Base-by-base conservation (phyloP, 2,329 filamentous ascomycete species). In the Talaromyces sp. region DNA sequence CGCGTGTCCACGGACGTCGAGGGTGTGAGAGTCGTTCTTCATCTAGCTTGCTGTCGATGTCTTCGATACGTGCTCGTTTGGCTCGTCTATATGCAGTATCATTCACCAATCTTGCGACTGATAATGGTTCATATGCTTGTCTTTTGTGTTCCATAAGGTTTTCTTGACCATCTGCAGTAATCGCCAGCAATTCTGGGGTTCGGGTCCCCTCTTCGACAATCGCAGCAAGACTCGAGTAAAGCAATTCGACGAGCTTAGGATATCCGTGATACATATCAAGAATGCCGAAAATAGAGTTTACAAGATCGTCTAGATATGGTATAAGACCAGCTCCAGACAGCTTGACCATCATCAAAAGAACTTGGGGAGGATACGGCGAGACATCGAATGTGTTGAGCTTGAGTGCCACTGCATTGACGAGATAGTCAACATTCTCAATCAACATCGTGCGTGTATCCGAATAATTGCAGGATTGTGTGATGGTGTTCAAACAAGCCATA, bases 191-290 rank as follows among this genome's bases (percentile, higher is more conserved):
- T 14, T 72, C 69, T 11, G 83, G 82, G 37, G 79, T 78, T 68
- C 87, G 89, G 11, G 89, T 86, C 3, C 92, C 92, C 78, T 97
- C 92, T 62, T 92, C 87, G 11, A 95, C 92, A 64, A 98, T 87
- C 66, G 92, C 91, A 62, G 87, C 89, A 5, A 99, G 80, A 0
- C 96, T 92, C 1, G 86, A 82, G 74, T 98, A 99, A 6, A 99
- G 81, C 54, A 89, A 86, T 73, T 97, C 92, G 0, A 96, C 93
- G 64, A 99, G 88, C 19, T 85, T 80, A 0, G 92, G 89, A 74
- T 99, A 98, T 1, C 95, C 95, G 72, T 99, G 95, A 71, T 95
- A 99, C 72, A 92, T 91, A 70, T 97, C 93, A n/a, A 99, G 80
- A 0, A 93, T 92, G 0, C 91, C 90, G 75, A 99, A 98, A 45